Evolutionary conservation across 1,284 basidiomycete genomes (phyloP).

Genomic region (Puccinia coronata): DNA sequence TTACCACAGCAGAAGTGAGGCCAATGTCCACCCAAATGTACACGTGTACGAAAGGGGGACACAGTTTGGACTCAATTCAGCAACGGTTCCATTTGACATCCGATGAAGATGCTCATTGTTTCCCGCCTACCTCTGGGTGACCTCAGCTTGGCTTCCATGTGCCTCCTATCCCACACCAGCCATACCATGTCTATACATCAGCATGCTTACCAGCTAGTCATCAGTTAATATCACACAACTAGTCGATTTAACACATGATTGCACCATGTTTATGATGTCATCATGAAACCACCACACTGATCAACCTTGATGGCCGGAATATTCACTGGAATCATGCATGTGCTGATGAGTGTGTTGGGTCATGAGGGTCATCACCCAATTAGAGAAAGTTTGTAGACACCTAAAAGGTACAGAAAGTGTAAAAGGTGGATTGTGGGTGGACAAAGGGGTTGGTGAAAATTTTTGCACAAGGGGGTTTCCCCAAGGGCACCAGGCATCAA

Average conservation of each 20-base stretch:
- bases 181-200: background rate
- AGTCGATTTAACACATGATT: background rate
- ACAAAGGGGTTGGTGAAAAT: constrained; percentile 15
- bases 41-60: too few species aligned
- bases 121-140: background rate
- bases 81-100: background rate
- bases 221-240: background rate
- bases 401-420: background rate
- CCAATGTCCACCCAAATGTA: background rate
- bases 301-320: constrained; percentile 1
- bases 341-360: background rate
- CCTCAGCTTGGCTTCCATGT: background rate
- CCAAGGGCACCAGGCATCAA: background rate
- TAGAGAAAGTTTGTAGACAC: background rate
- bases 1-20: background rate
- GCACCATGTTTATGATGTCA: too few species aligned
- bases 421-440: constrained; percentile 1
- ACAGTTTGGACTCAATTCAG: too few species aligned
- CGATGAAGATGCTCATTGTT: background rate
- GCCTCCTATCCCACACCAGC: background rate
- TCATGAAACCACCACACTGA: background rate
- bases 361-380: background rate
- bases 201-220: background rate
- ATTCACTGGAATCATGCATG: background rate
- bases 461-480: constrained; percentile 5